A percentile compares a stretch with the other conserved stretches of the same genome.
Conservation (phyloP, 257 asterid genomes). For the Cinchona pubescens region DNA sequence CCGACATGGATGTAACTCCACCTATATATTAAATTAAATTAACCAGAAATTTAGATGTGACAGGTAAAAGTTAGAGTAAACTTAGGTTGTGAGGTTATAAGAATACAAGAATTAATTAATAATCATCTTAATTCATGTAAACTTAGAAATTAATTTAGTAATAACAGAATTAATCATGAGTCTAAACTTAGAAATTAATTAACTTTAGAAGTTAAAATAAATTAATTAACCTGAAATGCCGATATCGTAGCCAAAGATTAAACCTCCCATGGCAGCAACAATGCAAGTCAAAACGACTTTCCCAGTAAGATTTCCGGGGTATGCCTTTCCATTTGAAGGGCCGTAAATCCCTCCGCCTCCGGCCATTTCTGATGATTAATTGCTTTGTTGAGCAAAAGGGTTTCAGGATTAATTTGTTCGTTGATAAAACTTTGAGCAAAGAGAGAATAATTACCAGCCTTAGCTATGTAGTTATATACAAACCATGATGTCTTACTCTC, state of each 20-base stretch:
- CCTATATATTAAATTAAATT: conserved; percentile 38
- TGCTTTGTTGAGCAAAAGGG: background rate
- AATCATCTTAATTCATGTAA: too few species aligned
- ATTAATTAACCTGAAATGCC: conserved; percentile 58
- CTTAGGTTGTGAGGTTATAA: too few species aligned
- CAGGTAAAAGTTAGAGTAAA: too few species aligned
- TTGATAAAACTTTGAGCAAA: background rate
- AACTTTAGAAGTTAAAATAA: background rate
- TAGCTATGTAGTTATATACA: background rate
- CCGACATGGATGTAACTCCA: conserved; percentile 77
- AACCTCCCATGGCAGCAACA: conserved; percentile 84
- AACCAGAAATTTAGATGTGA: too few species aligned
- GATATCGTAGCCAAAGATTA: conserved; percentile 75
- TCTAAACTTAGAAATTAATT: too few species aligned
- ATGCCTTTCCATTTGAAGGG: conserved; percentile 40
- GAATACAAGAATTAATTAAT: too few species aligned
- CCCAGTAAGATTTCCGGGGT: conserved; percentile 67
- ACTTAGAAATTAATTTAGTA: too few species aligned
- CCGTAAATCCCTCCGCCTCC: conserved; percentile 60
- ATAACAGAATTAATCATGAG: too few species aligned
- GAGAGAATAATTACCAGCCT: too few species aligned
- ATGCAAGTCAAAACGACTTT: conserved; percentile 54
- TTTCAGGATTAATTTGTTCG: background rate
- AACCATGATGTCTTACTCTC: too few species aligned
- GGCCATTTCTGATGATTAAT: conserved; percentile 55